Evolutionary conservation across 345 rosid species (phyloP).

Genomic region (Lepidium sativum): DNA sequence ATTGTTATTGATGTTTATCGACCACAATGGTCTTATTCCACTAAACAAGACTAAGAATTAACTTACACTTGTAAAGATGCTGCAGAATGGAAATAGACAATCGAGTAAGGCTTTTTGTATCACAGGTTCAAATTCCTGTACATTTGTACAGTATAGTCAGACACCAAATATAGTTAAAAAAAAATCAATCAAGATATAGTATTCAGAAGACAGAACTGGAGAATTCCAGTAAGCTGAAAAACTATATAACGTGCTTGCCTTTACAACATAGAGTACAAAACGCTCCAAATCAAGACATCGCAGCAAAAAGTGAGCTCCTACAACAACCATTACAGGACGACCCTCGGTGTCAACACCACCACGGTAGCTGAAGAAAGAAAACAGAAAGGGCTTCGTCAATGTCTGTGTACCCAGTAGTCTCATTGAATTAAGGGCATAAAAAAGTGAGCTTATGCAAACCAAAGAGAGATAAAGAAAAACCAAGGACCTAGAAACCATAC

Average conservation of each 20-base stretch:
- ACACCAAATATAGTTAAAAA: neutral
- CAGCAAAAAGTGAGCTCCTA: slow-evolving; percentile 94
- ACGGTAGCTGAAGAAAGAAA: slow-evolving; percentile 58
- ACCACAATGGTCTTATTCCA: neutral
- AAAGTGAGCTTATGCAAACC: neutral
- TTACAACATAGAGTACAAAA: slow-evolving; percentile 69
- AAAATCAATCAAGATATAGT: neutral
- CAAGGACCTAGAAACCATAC: slow-evolving; percentile 40
- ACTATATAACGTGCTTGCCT: slow-evolving; percentile 35
- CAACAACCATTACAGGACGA: slow-evolving; percentile 91
- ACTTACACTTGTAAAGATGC: slow-evolving; percentile 95
- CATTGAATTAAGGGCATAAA: neutral
- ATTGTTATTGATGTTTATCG: neutral
- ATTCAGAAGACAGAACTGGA: neutral
- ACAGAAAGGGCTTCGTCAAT: slow-evolving; percentile 9
- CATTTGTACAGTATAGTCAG: neutral
- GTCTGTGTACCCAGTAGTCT: neutral
- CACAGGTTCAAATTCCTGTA: slow-evolving; percentile 95
- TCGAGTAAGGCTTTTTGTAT: slow-evolving; percentile 91
- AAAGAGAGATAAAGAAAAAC: slow-evolving; percentile 1
- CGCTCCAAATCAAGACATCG: slow-evolving; percentile 94
- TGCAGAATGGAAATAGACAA: slow-evolving; percentile 90
- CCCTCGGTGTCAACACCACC: slow-evolving; percentile 98
- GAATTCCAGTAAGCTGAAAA: neutral
- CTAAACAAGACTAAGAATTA: neutral